Conservation (phyloP, 1,139 yeast species). For the Geotrichum fermentans region DNA sequence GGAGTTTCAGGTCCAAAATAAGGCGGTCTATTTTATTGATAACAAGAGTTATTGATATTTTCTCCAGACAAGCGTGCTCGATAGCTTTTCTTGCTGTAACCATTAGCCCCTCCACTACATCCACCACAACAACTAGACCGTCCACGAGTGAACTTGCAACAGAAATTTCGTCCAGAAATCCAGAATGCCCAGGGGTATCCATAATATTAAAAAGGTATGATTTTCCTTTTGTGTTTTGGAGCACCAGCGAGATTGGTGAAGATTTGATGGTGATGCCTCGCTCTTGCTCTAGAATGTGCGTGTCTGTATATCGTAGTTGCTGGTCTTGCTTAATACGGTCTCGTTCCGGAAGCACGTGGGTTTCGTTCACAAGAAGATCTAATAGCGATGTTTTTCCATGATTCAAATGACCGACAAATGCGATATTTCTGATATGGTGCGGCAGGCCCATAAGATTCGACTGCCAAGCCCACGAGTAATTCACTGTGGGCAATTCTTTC, state of each 20-base stretch:
- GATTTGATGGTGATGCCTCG: slow-evolving; percentile 67
- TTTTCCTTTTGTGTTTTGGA: slow-evolving; percentile 52
- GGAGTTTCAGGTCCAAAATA: slow-evolving; percentile 67
- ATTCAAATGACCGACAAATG: slow-evolving; percentile 73
- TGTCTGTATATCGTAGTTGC: slow-evolving; percentile 63
- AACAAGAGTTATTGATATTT: slow-evolving; percentile 54
- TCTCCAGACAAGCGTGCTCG: slow-evolving; percentile 45
- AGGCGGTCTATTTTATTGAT: slow-evolving; percentile 83
- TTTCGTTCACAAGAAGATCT: slow-evolving; percentile 62
- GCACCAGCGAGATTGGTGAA: slow-evolving; percentile 57
- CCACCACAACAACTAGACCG: slow-evolving; percentile 66
- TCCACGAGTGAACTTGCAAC: slow-evolving; percentile 59
- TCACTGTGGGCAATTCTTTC: slow-evolving; percentile 51
- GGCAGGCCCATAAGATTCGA: slow-evolving; percentile 50
- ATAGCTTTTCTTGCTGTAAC: slow-evolving; percentile 48
- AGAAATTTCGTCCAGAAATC: slow-evolving; percentile 71
- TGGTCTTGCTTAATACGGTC: slow-evolving; percentile 38
- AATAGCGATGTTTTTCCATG: slow-evolving; percentile 83
- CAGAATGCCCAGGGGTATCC: slow-evolving; percentile 90
- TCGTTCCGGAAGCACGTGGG: slow-evolving; percentile 46
- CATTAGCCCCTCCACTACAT: slow-evolving; percentile 77
- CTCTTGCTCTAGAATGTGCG: slow-evolving; percentile 60
- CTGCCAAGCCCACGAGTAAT: slow-evolving; percentile 63
- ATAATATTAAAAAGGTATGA: slow-evolving; percentile 59
- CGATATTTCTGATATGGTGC: slow-evolving; percentile 68